Conservation (phyloP, 495 filamentous ascomycete genomes). For the Chaetomidium leptoderma region DNA sequence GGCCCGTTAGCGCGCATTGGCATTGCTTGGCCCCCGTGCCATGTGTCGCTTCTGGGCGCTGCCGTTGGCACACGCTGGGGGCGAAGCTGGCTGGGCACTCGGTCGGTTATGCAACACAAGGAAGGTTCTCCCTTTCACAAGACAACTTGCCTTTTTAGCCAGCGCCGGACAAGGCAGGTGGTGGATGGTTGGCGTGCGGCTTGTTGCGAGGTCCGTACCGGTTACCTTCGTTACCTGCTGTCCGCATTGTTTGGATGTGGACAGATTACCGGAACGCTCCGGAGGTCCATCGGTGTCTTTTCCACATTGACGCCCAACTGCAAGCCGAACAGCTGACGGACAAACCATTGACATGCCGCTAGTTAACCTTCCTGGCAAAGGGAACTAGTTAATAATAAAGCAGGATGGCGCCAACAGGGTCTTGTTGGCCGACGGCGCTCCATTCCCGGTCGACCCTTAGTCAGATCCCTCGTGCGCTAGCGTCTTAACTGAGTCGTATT, state of each 20-base stretch:
- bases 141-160: neutral
- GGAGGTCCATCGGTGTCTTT: neutral
- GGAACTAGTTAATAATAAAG: too few relatives aligned
- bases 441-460: slow-evolving; percentile 1
- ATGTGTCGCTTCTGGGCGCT: neutral
- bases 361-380: neutral
- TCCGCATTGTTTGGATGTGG: too few relatives aligned
- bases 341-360: neutral
- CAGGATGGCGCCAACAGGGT: slow-evolving; percentile 5
- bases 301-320: neutral
- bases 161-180: neutral
- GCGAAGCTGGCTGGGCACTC: neutral
- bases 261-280: neutral
- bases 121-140: neutral
- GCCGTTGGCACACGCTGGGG: neutral
- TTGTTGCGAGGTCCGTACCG: neutral
- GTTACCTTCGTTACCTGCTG: neutral
- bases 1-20: slow-evolving; percentile 21
- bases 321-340: neutral
- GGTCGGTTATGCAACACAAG: neutral
- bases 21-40: slow-evolving; percentile 9
- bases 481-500: slow-evolving; percentile 20
- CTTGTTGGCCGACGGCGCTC: neutral
- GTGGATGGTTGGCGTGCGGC: neutral
- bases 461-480: slow-evolving; percentile 22